These are phyloP conservation scores for Clavariopsis aquatica DNA, from an alignment of 495 filamentous ascomycete genomes.

Conservation along the genomic window DNA sequence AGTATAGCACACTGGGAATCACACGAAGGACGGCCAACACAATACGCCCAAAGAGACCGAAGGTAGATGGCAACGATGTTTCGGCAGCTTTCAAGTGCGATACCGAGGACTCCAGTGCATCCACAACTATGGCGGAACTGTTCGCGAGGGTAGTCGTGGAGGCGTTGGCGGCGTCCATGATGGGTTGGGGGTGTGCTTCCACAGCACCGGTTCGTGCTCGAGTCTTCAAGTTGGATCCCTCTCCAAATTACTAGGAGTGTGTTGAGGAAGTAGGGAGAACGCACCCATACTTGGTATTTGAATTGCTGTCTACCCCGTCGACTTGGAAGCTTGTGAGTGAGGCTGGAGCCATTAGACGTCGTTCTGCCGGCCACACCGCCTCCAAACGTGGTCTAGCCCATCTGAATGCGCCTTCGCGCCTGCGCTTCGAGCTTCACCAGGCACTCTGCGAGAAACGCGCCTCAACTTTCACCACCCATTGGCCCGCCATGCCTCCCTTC, in stretches of 20 bases:
- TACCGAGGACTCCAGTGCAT: constrained; percentile 2
- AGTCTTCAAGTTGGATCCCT: constrained; percentile 4
- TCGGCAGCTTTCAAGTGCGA: constrained; percentile 12
- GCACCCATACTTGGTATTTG: constrained; percentile 1
- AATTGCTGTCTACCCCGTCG: not conserved
- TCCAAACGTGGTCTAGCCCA: not conserved
- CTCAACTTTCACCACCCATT: constrained; percentile 18
- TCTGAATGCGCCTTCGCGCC: not conserved
- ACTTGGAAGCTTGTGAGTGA: not conserved
- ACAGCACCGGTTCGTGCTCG: not conserved
- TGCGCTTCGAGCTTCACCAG: constrained; percentile 1
- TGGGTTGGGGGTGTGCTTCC: not conserved
- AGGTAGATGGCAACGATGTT: constrained; percentile 27
- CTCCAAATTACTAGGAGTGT: constrained; percentile 1
- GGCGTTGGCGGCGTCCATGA: constrained; percentile 22
- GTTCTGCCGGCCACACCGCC: not conserved
- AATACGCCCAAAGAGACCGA: constrained; percentile 44
- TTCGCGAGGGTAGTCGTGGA: constrained; percentile 3
- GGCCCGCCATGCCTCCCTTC: constrained; percentile 64
- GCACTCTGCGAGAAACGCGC: constrained; percentile 21
- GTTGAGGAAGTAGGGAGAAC: not conserved
- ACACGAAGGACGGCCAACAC: constrained; percentile 57
- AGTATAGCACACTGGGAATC: constrained; percentile 77
- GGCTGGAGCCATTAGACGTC: not conserved
- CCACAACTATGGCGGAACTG: constrained; percentile 11